Evolutionary conservation across 1,284 basidiomycete species (phyloP).

Genomic region (Pholiota adiposa): DNA sequence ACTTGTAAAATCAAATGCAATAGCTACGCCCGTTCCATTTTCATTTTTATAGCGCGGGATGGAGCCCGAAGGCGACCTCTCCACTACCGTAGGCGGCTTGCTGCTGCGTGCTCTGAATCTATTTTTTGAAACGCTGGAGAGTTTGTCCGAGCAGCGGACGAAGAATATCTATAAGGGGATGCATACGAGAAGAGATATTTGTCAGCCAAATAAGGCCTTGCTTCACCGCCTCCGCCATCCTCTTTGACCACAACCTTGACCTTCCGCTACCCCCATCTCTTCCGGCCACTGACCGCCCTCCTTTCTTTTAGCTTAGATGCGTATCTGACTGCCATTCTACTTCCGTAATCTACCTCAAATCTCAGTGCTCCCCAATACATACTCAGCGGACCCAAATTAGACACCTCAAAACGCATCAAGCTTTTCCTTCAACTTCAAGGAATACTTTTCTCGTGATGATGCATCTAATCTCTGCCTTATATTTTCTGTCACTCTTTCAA

Average conservation of each 20-base stretch:
- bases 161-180: no score
- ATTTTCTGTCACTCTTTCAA: constrained; percentile 23
- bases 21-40: no score
- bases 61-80: no score
- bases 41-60: no score
- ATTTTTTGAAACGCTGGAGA: no score
- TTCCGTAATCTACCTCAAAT: background rate
- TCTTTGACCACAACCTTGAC: background rate
- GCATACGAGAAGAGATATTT: background rate
- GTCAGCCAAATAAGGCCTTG: background rate
- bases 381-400: background rate
- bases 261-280: background rate
- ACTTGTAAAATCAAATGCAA: no score
- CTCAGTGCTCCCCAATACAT: background rate
- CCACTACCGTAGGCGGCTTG: no score
- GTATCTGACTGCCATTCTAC: constrained; percentile 4
- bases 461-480: constrained; percentile 17
- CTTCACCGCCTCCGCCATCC: background rate
- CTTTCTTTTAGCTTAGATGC: constrained; percentile 17
- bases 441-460: constrained; percentile 4
- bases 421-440: background rate
- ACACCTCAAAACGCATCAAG: background rate
- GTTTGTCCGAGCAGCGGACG: no score
- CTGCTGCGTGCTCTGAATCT: no score
- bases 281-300: constrained; percentile 1